Evolutionary conservation across 805 yeast genomes (phyloP).

Genomic region (Sporopachydermia lactativora): DNA sequence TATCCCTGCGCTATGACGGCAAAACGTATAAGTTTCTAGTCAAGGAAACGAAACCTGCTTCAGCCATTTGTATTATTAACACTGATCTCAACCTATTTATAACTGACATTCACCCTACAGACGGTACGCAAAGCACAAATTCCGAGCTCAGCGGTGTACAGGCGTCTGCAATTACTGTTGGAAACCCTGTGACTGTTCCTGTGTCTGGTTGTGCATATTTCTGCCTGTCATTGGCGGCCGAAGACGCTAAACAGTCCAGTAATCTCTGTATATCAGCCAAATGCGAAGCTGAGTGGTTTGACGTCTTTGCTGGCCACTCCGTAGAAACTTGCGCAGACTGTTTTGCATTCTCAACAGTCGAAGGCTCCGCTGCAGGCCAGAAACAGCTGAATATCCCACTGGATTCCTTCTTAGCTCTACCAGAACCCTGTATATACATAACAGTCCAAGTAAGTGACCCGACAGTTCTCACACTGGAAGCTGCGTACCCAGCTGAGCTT

Average conservation of each 20-base stretch:
- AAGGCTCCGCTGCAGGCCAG: conserved; percentile 8
- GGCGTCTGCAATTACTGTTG: background rate
- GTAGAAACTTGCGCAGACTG: conserved; percentile 12
- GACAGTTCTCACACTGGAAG: background rate
- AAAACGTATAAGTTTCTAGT: conserved; percentile 18
- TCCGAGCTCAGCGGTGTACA: conserved; percentile 1
- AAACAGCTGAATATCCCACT: background rate
- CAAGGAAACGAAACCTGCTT: conserved; percentile 25
- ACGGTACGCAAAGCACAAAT: conserved; percentile 17
- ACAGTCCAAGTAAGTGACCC: background rate
- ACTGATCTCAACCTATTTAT: conserved; percentile 33
- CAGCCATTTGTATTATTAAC: conserved; percentile 37
- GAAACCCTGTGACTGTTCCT: background rate
- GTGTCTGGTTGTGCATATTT: background rate
- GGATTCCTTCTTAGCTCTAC: background rate
- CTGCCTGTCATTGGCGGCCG: conserved; percentile 25
- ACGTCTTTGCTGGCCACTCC: conserved; percentile 12
- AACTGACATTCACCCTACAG: background rate
- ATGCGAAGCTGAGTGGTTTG: conserved; percentile 11
- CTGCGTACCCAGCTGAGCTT: too few relatives aligned
- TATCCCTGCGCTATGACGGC: conserved; percentile 18
- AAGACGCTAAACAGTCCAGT: conserved; percentile 25
- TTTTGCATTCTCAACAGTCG: conserved; percentile 13
- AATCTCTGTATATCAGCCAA: conserved; percentile 12
- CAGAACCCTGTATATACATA: background rate